These are phyloP conservation scores for Pichia pseudocactophila DNA, from an alignment of 805 yeast species.

Conservation along the genomic window DNA sequence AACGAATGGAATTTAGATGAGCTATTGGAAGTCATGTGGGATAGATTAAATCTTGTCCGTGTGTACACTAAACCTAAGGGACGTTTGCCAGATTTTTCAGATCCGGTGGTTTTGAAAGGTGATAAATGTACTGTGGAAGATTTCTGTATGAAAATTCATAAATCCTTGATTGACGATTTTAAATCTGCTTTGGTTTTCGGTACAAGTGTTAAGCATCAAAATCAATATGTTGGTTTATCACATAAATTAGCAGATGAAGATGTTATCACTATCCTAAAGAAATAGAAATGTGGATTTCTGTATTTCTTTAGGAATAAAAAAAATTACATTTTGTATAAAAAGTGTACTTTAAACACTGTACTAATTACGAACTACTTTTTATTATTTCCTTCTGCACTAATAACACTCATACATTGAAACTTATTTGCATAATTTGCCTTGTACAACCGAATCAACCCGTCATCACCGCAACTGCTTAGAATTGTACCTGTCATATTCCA, in stretches of 20 bases:
- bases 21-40: slow-evolving; percentile 93
- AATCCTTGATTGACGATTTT: slow-evolving; percentile 86
- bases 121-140: slow-evolving; percentile 85
- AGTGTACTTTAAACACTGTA: background rate
- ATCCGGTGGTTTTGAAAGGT: slow-evolving; percentile 85
- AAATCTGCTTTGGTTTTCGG: slow-evolving; percentile 92
- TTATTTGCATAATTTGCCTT: slow-evolving; percentile 77
- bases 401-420: slow-evolving; percentile 86
- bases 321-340: background rate
- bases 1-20: slow-evolving; percentile 97
- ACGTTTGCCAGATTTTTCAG: slow-evolving; percentile 81
- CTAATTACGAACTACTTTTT: background rate
- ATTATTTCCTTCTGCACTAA: slow-evolving; percentile 41
- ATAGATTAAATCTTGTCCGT: slow-evolving; percentile 77
- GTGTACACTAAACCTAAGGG: slow-evolving; percentile 98
- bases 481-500: slow-evolving; percentile 96
- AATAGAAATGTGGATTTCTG: slow-evolving; percentile 27
- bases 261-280: slow-evolving; percentile 89
- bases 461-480: slow-evolving; percentile 90
- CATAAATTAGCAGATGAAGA: slow-evolving; percentile 91
- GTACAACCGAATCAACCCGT: slow-evolving; percentile 88
- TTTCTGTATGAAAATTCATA: slow-evolving; percentile 94
- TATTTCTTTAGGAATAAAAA: background rate
- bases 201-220: slow-evolving; percentile 92
- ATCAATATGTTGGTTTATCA: slow-evolving; percentile 85